A percentile compares a stretch with the other conserved stretches of the same genome.
Conservation (phyloP, 306 rosid species). For the Vicia sativa region DNA sequence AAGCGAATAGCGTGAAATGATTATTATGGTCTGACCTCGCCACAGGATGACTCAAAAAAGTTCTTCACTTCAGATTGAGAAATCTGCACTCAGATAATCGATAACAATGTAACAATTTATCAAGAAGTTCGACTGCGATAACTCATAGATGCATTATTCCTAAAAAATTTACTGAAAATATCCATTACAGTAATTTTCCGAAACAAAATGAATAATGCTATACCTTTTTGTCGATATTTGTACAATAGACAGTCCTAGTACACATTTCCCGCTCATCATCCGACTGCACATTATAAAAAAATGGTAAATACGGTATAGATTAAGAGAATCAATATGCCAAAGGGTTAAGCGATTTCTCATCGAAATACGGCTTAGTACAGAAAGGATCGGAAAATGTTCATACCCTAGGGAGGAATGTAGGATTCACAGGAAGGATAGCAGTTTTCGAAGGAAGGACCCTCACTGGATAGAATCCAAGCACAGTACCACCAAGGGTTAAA, state of each 20-base stretch:
- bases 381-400: conserved; percentile 31
- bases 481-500: conserved; percentile 85
- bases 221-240: conserved; percentile 97
- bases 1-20: conserved; percentile 23
- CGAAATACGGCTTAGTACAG: background rate
- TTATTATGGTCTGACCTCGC: conserved; percentile 66
- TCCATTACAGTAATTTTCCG: background rate
- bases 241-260: conserved; percentile 89
- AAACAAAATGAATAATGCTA: background rate
- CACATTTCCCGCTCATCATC: conserved; percentile 99
- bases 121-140: conserved; percentile 27
- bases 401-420: conserved; percentile 97
- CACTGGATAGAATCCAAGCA: conserved; percentile 92
- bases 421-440: conserved; percentile 98
- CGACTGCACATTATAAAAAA: conserved; percentile 61
- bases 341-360: conserved; percentile 17
- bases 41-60: conserved; percentile 91
- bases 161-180: conserved; percentile 1
- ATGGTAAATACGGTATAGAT: conserved; percentile 13
- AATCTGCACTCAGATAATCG: conserved; percentile 53
- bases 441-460: conserved; percentile 97
- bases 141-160: background rate
- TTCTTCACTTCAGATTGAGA: conserved; percentile 92
- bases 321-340: background rate
- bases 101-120: conserved; percentile 3